Percentiles rank a stretch among this genome's conserved stretches.
Evolutionary conservation across 2,329 filamentous ascomycete species (phyloP).

Genomic region (Cladosporium sp.): DNA sequence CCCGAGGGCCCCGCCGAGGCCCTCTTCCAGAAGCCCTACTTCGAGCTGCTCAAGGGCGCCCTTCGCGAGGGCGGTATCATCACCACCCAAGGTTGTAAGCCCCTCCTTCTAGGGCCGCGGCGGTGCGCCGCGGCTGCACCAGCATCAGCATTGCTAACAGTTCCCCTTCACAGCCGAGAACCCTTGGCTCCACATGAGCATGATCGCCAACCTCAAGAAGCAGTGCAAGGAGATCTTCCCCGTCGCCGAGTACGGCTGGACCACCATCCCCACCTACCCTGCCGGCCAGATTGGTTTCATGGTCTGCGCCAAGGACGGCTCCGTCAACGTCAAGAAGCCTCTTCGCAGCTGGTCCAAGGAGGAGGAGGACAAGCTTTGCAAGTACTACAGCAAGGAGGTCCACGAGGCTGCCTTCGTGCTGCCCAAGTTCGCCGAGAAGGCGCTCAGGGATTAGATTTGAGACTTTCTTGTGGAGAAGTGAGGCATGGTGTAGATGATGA

Average conservation of each 20-base stretch:
- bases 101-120: conserved; percentile 37
- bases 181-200: conserved; percentile 94
- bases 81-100: conserved; percentile 99
- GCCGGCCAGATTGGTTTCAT: conserved; percentile 99
- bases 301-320: conserved; percentile 95
- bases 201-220: conserved; percentile 95
- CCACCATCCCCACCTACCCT: conserved; percentile 97
- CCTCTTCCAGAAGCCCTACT: conserved; percentile 98
- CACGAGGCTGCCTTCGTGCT: conserved; percentile 92
- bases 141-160: not conserved
- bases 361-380: conserved; percentile 89
- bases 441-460: conserved; percentile 25
- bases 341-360: conserved; percentile 75
- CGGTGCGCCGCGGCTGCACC: not conserved
- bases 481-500: not conserved
- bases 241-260: conserved; percentile 96
- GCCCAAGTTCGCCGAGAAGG: conserved; percentile 87
- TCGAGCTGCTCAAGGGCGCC: conserved; percentile 85
- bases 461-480: not conserved
- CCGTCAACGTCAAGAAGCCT: conserved; percentile 77
- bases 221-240: conserved; percentile 96
- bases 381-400: conserved; percentile 96
- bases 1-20: conserved; percentile 94
- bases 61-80: conserved; percentile 95
- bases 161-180: conserved; percentile 72